Conservation (phyloP, 129 eudicot genomes). For the Flaveria bidentis region DNA sequence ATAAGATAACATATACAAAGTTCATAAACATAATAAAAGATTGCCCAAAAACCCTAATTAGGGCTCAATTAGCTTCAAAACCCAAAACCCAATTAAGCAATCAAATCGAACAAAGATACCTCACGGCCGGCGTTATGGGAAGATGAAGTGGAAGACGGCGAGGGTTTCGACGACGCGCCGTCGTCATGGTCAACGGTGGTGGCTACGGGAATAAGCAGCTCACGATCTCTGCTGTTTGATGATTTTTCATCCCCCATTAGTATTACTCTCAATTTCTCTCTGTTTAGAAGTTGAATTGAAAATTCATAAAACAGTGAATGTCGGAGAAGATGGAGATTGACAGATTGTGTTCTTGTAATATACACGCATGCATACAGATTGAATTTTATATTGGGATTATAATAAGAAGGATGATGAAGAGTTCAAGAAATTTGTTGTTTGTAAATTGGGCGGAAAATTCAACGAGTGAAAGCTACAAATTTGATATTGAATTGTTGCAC, state of each 20-base stretch:
- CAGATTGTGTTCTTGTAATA: background rate
- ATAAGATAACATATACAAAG: background rate
- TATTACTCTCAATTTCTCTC: slow-evolving; percentile 23
- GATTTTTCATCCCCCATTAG: slow-evolving; percentile 77
- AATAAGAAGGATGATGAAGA: slow-evolving; percentile 25
- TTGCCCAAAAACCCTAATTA: slow-evolving; percentile 26
- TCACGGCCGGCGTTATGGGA: slow-evolving; percentile 83
- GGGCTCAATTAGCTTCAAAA: slow-evolving; percentile 18
- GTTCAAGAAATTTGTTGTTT: slow-evolving; percentile 29
- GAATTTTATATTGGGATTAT: slow-evolving; percentile 11
- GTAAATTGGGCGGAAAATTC: slow-evolving; percentile 31
- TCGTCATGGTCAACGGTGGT: slow-evolving; percentile 47
- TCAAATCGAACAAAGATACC: slow-evolving; percentile 35
- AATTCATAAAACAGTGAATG: slow-evolving; percentile 8
- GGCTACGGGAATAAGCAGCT: slow-evolving; percentile 79
- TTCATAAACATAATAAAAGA: background rate
- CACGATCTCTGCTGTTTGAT: slow-evolving; percentile 71
- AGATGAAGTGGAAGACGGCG: slow-evolving; percentile 58
- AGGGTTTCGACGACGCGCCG: slow-evolving; percentile 56
- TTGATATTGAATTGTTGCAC: background rate
- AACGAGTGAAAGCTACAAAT: background rate
- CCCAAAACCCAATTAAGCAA: slow-evolving; percentile 1
- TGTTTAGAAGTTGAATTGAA: slow-evolving; percentile 21
- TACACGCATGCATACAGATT: background rate
- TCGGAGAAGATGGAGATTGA: background rate